Base-by-base conservation (phyloP, 495 filamentous ascomycete genomes). In the Lophium mytilinum region DNA sequence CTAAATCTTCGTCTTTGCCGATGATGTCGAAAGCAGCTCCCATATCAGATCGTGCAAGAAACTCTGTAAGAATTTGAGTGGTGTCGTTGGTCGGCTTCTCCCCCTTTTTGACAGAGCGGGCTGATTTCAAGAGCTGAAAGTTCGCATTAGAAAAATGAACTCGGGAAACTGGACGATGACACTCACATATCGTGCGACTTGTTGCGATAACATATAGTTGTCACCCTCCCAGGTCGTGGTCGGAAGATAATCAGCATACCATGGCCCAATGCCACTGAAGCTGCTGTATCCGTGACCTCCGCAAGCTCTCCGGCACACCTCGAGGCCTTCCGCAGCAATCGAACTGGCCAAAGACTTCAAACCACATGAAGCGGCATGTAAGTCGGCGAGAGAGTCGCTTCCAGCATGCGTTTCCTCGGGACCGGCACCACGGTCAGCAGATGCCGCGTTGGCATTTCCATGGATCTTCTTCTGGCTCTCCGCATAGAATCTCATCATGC, bases 201-300 rank as follows among this genome's bases (percentile, higher is more conserved):
- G 86, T 63, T 89, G 86, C 36, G 83, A 84, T 46, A 89, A 72
- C 82, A 89, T 87, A 65, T 85, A 88, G 72, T 89, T 89, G 68
- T 89, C 86, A 40, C 86, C 83, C 68, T 83, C 80, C 71, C 77
- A 82, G 11, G 85, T 88, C 24, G 83, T 75, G 0, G 83, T 86
- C 17, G 86, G 82, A 0, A 87, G 73, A 66, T 86, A 84, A 61
- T 87, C 82, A 7, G 86, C 73, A 66, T 86, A 89, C 73, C 78
- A 81, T 7, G 77, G 62, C 4, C 83, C 83, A 58, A 89, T 85
- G 11, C 86, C 86, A 58, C 78, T 78, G 73, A 87, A 85, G 62
- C 76, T 80, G 57, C 73, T 79, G 70, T 85, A 90, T 37, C 86
- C 86, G 60, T 90, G 86, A 19, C 86, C 86, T 64, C 86, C 86